Percentiles rank a stretch among this genome's conserved stretches.
These are phyloP conservation scores for Pisolithus orientalis DNA, from an alignment of 768 basidiomycete species.

Conservation along the genomic window DNA sequence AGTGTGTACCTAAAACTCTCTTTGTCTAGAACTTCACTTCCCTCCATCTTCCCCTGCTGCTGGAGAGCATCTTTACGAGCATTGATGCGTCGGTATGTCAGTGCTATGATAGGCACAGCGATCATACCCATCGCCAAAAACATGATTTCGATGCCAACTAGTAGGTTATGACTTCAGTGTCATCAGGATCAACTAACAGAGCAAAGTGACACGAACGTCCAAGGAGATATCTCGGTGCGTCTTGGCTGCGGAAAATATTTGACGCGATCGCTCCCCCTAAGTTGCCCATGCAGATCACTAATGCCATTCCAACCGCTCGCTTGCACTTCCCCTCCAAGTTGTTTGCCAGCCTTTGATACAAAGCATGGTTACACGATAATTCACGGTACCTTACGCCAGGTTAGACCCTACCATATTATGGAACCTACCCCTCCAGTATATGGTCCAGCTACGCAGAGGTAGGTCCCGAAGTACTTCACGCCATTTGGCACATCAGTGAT, in stretches of 20 bases:
- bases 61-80: constrained; percentile 33
- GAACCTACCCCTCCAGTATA: constrained; percentile 55
- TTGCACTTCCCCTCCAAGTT: constrained; percentile 49
- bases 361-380: not conserved
- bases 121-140: constrained; percentile 53
- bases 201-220: constrained; percentile 43
- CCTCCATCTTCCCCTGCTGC: not conserved
- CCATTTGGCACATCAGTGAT: constrained; percentile 45
- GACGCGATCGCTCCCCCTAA: constrained; percentile 56
- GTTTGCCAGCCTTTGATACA: constrained; percentile 2
- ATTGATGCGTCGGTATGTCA: constrained; percentile 51
- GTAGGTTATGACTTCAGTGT: not conserved
- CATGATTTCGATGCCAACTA: constrained; percentile 62
- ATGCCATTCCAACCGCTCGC: constrained; percentile 55
- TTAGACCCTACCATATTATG: constrained; percentile 44
- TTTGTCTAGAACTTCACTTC: not conserved
- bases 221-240: constrained; percentile 51
- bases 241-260: constrained; percentile 53
- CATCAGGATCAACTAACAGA: not conserved
- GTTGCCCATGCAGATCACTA: constrained; percentile 65
- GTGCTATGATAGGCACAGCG: constrained; percentile 37
- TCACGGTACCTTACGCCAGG: not conserved
- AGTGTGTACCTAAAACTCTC: not conserved
- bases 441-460: constrained; percentile 53
- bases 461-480: constrained; percentile 66